Base-by-base conservation (phyloP, 768 basidiomycete genomes). In the Crucibulum laeve region DNA sequence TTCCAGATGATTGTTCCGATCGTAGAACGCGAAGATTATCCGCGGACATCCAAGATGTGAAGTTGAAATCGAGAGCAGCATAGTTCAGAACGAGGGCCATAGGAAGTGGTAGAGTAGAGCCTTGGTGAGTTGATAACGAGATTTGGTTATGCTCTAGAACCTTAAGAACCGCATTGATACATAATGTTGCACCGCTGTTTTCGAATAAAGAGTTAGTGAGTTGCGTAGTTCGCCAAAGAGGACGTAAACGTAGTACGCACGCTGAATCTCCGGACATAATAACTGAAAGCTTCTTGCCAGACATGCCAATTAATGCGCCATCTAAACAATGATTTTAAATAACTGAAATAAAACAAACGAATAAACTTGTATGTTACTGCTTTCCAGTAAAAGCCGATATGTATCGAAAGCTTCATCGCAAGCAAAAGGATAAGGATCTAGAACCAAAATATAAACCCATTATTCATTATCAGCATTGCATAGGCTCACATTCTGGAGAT, bases 401-500 rank as follows among this genome's bases (percentile, higher is more conserved):
- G 80, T 76, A 65, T 98, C 96, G 61, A 92, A 96, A 13, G 85
- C 85, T 55, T 98, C 94, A 60, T 98, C 93, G 48, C 93, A 85
- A 4, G 93, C 92, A 62, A 88, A 98, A 0, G 96, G 96, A 62
- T 92, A 99, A 10, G 95, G 96, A 71, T 97, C 95, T 93, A 40
- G 17, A 42, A 36, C 33, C 33, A 17, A n/a, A 32, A 36, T 43
- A 14, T 36, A 18, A 22, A 25, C 23, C 25, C 13, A 23, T 15
- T 30, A 11, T 8, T 32, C 14, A 3, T 41, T 36, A 24, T 5
- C 28, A 38, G 43, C 15, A 45, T 19, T 24, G 26, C 19, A 23
- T 21, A 8, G 43, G 25, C 48, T 41, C 38, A 92, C 91, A 95
- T 74, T 97, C 93, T 4, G 94, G 93, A 18, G 93, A 89, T 65